phyloP scores from a whole-genome alignment of 805 yeast genomes.

The Metschnikowia cerradonensis region DNA sequence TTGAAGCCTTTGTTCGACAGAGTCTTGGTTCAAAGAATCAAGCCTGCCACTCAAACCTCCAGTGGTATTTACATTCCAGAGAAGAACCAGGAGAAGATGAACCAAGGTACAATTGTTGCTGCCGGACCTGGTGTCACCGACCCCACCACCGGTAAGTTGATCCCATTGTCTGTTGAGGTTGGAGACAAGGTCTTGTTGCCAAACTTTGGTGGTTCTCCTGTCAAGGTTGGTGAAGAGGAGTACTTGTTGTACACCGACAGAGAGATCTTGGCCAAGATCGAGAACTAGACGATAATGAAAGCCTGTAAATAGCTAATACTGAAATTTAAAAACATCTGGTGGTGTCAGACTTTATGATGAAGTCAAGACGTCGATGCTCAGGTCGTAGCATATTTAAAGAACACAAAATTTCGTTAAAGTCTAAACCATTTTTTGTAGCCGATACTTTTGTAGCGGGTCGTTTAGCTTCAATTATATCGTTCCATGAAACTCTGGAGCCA shows the following conservation, averaged over 20 bases:
- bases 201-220: constrained; percentile 85
- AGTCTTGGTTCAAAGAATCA: constrained; percentile 89
- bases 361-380: neutral
- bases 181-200: constrained; percentile 97
- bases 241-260: constrained; percentile 83
- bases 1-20: constrained; percentile 94
- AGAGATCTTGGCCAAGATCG: constrained; percentile 92
- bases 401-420: neutral
- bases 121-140: constrained; percentile 91
- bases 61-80: constrained; percentile 93
- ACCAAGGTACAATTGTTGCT: constrained; percentile 87
- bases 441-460: neutral
- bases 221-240: constrained; percentile 84
- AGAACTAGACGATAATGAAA: constrained; percentile 27
- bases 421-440: neutral
- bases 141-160: constrained; percentile 62
- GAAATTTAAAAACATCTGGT: neutral
- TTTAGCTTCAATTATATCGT: too few relatives aligned
- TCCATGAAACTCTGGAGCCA: neutral
- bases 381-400: neutral
- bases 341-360: neutral
- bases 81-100: constrained; percentile 90
- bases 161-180: constrained; percentile 70
- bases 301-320: constrained; percentile 7
- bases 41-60: constrained; percentile 87